Percentiles rank a stretch among this genome's conserved stretches.
These are phyloP conservation scores for Torulaspora quercuum DNA, from an alignment of 805 yeast genomes.

Conservation along the genomic window DNA sequence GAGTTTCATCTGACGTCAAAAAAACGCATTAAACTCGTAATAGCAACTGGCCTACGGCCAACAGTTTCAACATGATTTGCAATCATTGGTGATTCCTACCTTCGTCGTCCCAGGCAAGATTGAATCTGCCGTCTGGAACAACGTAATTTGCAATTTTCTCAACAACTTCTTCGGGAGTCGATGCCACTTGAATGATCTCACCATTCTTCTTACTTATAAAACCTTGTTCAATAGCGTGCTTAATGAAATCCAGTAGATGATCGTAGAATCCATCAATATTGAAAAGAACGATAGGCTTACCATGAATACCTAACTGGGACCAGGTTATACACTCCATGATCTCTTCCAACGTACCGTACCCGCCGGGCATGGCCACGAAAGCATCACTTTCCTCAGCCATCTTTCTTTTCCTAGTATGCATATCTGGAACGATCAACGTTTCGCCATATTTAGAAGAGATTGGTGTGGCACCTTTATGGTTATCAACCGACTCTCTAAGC, in stretches of 20 bases:
- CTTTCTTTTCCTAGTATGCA: conserved; percentile 83
- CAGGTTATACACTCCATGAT: conserved; percentile 87
- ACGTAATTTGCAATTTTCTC: conserved; percentile 55
- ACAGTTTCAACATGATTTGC: too few species aligned
- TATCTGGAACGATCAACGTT: conserved; percentile 77
- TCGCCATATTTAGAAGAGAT: conserved; percentile 58
- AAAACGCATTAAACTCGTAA: too few species aligned
- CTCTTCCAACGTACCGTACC: conserved; percentile 87
- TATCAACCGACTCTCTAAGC: conserved; percentile 50
- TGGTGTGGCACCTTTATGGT: conserved; percentile 65
- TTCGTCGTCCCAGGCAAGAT: conserved; percentile 59
- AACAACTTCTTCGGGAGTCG: conserved; percentile 64
- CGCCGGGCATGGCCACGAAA: conserved; percentile 88
- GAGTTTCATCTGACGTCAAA: too few species aligned
- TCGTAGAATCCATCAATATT: conserved; percentile 81
- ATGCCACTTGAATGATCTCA: conserved; percentile 64
- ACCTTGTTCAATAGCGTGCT: conserved; percentile 57
- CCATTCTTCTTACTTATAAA: conserved; percentile 68
- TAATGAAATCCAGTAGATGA: conserved; percentile 58
- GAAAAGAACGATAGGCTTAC: conserved; percentile 72
- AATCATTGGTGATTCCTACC: conserved; percentile 9
- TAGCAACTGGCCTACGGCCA: conserved; percentile 1
- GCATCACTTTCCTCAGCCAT: conserved; percentile 88
- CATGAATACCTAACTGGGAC: conserved; percentile 85
- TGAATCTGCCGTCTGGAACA: conserved; percentile 70